These are phyloP conservation scores for Cladosporium sp. DNA, from an alignment of 2,329 filamentous ascomycete species.

Conservation along the genomic window DNA sequence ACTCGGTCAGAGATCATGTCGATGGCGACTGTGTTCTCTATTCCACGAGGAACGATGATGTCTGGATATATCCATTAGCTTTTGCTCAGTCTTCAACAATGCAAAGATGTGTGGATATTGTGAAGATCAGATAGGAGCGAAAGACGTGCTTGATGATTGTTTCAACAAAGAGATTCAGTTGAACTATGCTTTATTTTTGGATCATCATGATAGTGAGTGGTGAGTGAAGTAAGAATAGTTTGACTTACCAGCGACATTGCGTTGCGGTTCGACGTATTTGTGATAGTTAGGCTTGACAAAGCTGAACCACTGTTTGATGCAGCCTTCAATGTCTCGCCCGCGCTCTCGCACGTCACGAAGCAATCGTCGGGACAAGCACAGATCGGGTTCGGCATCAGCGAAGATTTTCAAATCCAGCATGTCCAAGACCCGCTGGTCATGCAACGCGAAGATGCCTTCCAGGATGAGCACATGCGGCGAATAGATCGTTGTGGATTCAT, in stretches of 20 bases:
- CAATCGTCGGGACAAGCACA: conserved; percentile 86
- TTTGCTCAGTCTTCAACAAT: not conserved
- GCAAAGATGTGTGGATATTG: not conserved
- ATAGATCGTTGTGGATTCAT: conserved; percentile 82
- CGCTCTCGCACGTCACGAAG: conserved; percentile 84
- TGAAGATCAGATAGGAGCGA: conserved; percentile 31
- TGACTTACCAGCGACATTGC: conserved; percentile 70
- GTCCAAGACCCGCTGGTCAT: conserved; percentile 79
- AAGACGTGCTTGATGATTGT: conserved; percentile 32
- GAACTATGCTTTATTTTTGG: conserved; percentile 37
- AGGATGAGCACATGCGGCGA: conserved; percentile 93
- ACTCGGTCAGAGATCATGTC: conserved; percentile 93
- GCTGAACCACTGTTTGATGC: conserved; percentile 95
- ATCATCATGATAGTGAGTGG: conserved; percentile 30
- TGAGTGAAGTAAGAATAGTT: not conserved
- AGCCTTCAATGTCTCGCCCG: conserved; percentile 86
- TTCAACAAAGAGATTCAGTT: conserved; percentile 36
- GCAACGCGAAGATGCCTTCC: conserved; percentile 92
- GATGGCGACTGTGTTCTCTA: conserved; percentile 92
- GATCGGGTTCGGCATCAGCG: conserved; percentile 91
- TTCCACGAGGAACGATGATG: conserved; percentile 89
- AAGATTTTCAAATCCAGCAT: conserved; percentile 96
- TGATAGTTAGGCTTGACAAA: conserved; percentile 98
- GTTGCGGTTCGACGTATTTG: conserved; percentile 87
- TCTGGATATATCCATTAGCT: conserved; percentile 47